phyloP scores from a whole-genome alignment of 371 early-diverging fungal species.

The Circinella minor region DNA sequence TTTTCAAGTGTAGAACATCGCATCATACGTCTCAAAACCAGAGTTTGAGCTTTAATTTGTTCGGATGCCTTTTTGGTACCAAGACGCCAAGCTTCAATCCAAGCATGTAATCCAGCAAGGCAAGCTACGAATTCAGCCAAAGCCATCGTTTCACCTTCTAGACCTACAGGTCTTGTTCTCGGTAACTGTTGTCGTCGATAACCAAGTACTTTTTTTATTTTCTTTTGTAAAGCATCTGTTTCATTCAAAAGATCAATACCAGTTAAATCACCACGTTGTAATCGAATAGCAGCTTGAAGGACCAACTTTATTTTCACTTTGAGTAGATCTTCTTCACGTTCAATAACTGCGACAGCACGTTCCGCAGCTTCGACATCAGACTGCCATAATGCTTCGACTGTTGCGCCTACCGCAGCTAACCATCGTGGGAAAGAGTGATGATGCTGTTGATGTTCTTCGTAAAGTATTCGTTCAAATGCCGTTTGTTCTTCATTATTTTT shows the following conservation, averaged over 20 bases:
- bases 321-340: not conserved
- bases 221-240: slow-evolving; percentile 18
- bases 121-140: slow-evolving; percentile 48
- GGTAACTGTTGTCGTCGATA: not conserved
- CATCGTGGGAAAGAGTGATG: slow-evolving; percentile 38
- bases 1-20: slow-evolving; percentile 36
- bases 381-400: slow-evolving; percentile 41
- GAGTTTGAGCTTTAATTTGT: slow-evolving; percentile 31
- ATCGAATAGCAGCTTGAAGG: slow-evolving; percentile 27
- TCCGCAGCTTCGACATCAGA: slow-evolving; percentile 32
- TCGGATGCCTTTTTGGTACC: slow-evolving; percentile 14
- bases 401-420: slow-evolving; percentile 41
- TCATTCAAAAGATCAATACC: slow-evolving; percentile 30
- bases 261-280: slow-evolving; percentile 26
- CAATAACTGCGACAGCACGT: not conserved
- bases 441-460: slow-evolving; percentile 7
- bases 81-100: slow-evolving; percentile 41
- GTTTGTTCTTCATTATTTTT: slow-evolving; percentile 20
- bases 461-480: slow-evolving; percentile 31
- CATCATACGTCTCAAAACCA: slow-evolving; percentile 41
- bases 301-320: slow-evolving; percentile 7
- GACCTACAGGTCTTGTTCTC: slow-evolving; percentile 11
- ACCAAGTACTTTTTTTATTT: not conserved
- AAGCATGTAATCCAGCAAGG: slow-evolving; percentile 44
- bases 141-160: slow-evolving; percentile 39